A percentile compares a stretch with the other conserved stretches of the same genome.
Conservation (phyloP, 2,329 filamentous ascomycete species). For the Albifimbria verrucaria region DNA sequence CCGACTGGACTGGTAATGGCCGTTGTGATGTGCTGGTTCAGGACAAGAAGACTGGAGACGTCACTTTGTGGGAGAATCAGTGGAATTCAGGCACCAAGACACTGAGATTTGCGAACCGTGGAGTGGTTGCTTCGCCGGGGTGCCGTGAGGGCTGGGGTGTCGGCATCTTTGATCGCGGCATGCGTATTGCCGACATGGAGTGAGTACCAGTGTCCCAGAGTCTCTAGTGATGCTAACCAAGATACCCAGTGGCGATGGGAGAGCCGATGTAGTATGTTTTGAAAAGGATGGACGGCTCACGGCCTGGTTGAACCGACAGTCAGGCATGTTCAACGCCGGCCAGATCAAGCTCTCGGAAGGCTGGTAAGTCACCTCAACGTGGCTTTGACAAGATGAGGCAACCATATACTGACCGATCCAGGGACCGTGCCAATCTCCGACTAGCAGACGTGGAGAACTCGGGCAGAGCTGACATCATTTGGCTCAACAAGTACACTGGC, state of each 20-base stretch:
- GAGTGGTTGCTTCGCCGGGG: not conserved
- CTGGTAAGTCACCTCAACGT: not conserved
- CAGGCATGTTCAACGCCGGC: not conserved
- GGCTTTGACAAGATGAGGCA: not conserved
- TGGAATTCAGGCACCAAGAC: constrained; percentile 1
- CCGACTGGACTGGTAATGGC: constrained; percentile 33
- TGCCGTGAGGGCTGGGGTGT: not conserved
- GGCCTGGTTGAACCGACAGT: not conserved
- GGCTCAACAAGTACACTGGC: constrained; percentile 11
- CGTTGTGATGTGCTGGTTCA: constrained; percentile 18
- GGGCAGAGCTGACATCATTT: constrained; percentile 9
- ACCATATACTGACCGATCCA: not conserved
- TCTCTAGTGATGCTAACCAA: too few species aligned
- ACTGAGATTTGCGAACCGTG: not conserved
- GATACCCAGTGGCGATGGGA: not conserved
- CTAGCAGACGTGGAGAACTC: constrained; percentile 6
- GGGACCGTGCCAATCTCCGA: constrained; percentile 9
- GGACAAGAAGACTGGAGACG: not conserved
- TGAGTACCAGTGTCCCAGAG: too few species aligned
- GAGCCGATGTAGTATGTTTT: not conserved
- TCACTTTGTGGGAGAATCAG: constrained; percentile 4
- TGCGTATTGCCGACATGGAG: not conserved
- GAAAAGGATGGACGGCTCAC: not conserved
- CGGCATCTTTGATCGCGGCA: not conserved
- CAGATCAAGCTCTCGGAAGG: not conserved